Conservation (phyloP, 148 eudicot genomes). For the Vaccinium corymbosum region DNA sequence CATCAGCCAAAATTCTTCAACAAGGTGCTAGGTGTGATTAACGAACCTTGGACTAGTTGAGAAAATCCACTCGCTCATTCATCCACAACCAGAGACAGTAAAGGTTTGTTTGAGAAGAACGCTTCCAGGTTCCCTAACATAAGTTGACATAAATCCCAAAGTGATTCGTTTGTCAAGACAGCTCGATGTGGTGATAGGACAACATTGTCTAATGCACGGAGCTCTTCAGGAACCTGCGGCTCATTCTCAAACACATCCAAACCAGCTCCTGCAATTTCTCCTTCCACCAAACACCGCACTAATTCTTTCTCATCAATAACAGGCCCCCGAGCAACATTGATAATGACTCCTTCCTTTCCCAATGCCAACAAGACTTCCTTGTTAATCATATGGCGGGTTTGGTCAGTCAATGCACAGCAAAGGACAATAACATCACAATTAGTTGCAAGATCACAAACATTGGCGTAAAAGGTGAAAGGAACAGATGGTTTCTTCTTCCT, state of each 20-base stretch:
- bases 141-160: slow-evolving; percentile 31
- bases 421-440: slow-evolving; percentile 40
- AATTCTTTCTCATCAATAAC: slow-evolving; percentile 58
- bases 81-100: slow-evolving; percentile 34
- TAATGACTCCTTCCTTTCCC: slow-evolving; percentile 54
- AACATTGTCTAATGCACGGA: slow-evolving; percentile 55
- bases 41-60: slow-evolving; percentile 16
- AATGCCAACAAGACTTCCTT: slow-evolving; percentile 47
- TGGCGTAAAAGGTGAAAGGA: slow-evolving; percentile 35
- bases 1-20: neutral
- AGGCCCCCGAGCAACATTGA: slow-evolving; percentile 66
- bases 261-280: slow-evolving; percentile 73
- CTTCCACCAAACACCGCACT: slow-evolving; percentile 41
- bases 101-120: slow-evolving; percentile 54
- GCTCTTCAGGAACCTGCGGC: slow-evolving; percentile 54
- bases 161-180: slow-evolving; percentile 43
- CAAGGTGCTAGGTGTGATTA: neutral
- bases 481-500: slow-evolving; percentile 44
- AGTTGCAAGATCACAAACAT: slow-evolving; percentile 41
- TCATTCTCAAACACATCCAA: slow-evolving; percentile 77
- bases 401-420: slow-evolving; percentile 60
- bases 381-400: slow-evolving; percentile 65
- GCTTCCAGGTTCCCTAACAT: slow-evolving; percentile 55
- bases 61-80: slow-evolving; percentile 13
- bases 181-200: slow-evolving; percentile 64